These are phyloP conservation scores for Microbotryum saponariae DNA, from an alignment of 1,284 basidiomycete species.

Conservation along the genomic window DNA sequence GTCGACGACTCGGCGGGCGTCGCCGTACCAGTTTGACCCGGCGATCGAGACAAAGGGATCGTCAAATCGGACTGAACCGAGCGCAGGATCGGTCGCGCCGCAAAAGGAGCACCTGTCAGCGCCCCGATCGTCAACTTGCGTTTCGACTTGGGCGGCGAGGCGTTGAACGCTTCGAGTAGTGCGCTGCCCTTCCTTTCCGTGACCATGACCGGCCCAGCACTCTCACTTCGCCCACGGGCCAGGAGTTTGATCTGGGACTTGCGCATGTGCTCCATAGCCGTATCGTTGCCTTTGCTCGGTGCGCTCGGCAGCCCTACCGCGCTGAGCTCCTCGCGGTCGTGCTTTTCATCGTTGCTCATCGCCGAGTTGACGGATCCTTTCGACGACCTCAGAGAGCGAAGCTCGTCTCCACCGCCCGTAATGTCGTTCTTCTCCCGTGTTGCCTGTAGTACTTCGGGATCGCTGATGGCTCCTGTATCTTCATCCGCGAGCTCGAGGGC, in stretches of 20 bases:
- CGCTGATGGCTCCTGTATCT: slow-evolving; percentile 3
- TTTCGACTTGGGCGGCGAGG: neutral
- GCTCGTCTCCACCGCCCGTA: slow-evolving; percentile 8
- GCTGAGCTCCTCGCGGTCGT: slow-evolving; percentile 5
- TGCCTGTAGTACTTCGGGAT: slow-evolving; percentile 8
- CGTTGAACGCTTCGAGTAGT: no score
- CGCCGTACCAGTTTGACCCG: no score
- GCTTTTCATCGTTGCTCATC: slow-evolving; percentile 14
- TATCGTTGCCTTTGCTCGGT: slow-evolving; percentile 12
- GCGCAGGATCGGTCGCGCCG: slow-evolving; percentile 13
- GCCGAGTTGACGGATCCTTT: slow-evolving; percentile 9
- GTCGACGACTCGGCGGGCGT: neutral
- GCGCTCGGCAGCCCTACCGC: slow-evolving; percentile 9
- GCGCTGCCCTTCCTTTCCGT: neutral
- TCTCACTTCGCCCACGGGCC: neutral
- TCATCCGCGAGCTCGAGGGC: neutral
- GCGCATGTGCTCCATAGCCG: slow-evolving; percentile 13
- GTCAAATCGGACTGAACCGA: slow-evolving; percentile 15
- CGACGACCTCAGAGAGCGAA: slow-evolving; percentile 17
- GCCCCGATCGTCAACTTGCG: slow-evolving; percentile 2
- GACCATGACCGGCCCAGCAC: slow-evolving; percentile 1
- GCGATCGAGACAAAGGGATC: neutral
- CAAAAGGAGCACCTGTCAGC: slow-evolving; percentile 1
- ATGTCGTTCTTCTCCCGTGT: neutral
- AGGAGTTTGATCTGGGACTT: slow-evolving; percentile 29